Evolutionary conservation across 805 yeast species (phyloP), one percentile per base, ranked within the genome.

Genomic region (Candida khao-thaluensis): DNA sequence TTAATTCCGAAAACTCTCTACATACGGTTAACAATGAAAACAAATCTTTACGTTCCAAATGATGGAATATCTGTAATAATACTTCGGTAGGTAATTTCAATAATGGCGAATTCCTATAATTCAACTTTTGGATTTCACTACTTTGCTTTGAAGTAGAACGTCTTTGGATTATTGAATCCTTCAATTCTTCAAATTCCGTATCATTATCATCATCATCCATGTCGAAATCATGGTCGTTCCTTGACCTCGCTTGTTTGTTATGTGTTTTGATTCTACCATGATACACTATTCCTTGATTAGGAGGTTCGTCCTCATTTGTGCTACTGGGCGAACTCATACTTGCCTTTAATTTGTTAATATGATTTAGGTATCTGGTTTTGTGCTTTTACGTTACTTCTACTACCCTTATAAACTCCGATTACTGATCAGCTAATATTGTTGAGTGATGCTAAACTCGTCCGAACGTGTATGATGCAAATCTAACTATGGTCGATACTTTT

Each of bases 1-100:
- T 79, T 29, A 85, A 68, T 48, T 79, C 76, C 8, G 89, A 85
- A 84, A 95, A 89, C 44, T 80, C 75, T 51, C 78, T 80, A 61
- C 95, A 89, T 6, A 87, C 90, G 1, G 87, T 71, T 45, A 87
- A 64, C 16, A 83, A 60, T 10, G 78, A 69, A 18, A 77, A 79
- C 43, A 81, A 64, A 50, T 83, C 89, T 47, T 74, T 77, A 29
- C 82, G 72, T 34, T 72, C 78, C 37, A 84, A 62, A 44, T 81
- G 73, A 38, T 85, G 81, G 43, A 85, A 79, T 1, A 85, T 78
- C 47, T 82, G 71, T 35, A 82, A 72, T 30, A 85, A 57, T 14
- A 85, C 77, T 59, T 77, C 82, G 0, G 82, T 76, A 7, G 82
- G 82, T 35, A 77, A 56, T 34, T 66, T 67, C 14, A 70, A 58